These are phyloP conservation scores for Penicillium griseofulvum DNA, from an alignment of 2,329 filamentous ascomycete genomes.

Conservation along the genomic window DNA sequence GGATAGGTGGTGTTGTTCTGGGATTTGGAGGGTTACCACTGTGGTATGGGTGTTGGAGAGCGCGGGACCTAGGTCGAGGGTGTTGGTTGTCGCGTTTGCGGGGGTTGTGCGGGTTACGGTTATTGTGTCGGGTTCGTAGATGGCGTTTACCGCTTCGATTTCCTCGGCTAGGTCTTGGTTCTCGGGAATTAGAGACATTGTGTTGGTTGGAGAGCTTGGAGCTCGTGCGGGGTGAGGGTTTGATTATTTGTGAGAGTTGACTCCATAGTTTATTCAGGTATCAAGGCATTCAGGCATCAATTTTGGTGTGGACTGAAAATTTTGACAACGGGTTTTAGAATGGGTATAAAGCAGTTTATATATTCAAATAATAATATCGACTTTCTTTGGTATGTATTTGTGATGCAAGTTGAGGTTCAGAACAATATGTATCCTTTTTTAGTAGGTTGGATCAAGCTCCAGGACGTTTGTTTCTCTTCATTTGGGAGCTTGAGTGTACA, in stretches of 20 bases:
- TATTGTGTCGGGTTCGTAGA: slow-evolving; percentile 65
- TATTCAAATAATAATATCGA: neutral
- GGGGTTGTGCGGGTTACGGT: slow-evolving; percentile 36
- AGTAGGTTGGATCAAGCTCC: neutral
- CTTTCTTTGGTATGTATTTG: neutral
- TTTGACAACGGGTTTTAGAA: neutral
- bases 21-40: slow-evolving; percentile 63
- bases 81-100: slow-evolving; percentile 24
- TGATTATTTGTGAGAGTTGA: slow-evolving; percentile 7
- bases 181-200: slow-evolving; percentile 17
- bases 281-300: slow-evolving; percentile 9
- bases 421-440: neutral
- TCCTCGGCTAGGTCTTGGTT: slow-evolving; percentile 47
- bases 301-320: neutral
- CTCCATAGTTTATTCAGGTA: slow-evolving; percentile 17
- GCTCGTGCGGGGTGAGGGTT: slow-evolving; percentile 5
- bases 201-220: slow-evolving; percentile 5
- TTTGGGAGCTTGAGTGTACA: no score
- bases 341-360: neutral
- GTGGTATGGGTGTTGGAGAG: slow-evolving; percentile 31
- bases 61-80: slow-evolving; percentile 27
- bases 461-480: no score
- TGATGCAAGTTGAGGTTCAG: neutral
- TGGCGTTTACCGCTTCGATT: slow-evolving; percentile 50
- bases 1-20: slow-evolving; percentile 51